Evolutionary conservation across 2,329 filamentous ascomycete species (phyloP).

Genomic region (Fusarium sp.): DNA sequence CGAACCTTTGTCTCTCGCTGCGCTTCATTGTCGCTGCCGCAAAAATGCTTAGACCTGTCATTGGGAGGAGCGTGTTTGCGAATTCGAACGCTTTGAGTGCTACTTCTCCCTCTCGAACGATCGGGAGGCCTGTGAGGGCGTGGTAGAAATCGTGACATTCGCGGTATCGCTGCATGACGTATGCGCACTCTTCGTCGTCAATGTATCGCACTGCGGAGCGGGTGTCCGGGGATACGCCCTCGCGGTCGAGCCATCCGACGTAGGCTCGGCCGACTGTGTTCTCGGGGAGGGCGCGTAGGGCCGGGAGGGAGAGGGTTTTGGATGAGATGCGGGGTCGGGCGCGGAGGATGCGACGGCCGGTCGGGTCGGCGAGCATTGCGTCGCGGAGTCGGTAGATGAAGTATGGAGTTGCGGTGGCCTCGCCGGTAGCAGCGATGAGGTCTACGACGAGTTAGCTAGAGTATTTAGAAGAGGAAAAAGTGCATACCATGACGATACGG

Average conservation of each 20-base stretch:
- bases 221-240: slow-evolving; percentile 93
- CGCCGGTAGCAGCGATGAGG: slow-evolving; percentile 93
- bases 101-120: slow-evolving; percentile 94
- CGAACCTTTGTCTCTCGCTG: slow-evolving; percentile 82
- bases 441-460: slow-evolving; percentile 62
- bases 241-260: slow-evolving; percentile 90
- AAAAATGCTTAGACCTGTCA: slow-evolving; percentile 90
- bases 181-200: slow-evolving; percentile 94
- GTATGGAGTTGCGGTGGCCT: slow-evolving; percentile 93
- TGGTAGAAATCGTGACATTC: slow-evolving; percentile 99
- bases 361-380: slow-evolving; percentile 87
- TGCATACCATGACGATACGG: slow-evolving; percentile 80
- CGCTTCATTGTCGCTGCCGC: slow-evolving; percentile 89
- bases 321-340: slow-evolving; percentile 91
- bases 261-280: slow-evolving; percentile 86
- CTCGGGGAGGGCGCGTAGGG: slow-evolving; percentile 77
- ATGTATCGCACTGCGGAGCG: slow-evolving; percentile 87
- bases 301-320: slow-evolving; percentile 72
- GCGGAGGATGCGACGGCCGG: slow-evolving; percentile 90
- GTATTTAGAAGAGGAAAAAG: neutral
- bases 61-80: slow-evolving; percentile 91
- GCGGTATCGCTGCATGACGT: slow-evolving; percentile 98
- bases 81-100: slow-evolving; percentile 99
- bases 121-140: slow-evolving; percentile 88
- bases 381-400: slow-evolving; percentile 93